Evolutionary conservation across 2,329 filamentous ascomycete species (phyloP).

Genomic region (Davidsoniella eucalypti): DNA sequence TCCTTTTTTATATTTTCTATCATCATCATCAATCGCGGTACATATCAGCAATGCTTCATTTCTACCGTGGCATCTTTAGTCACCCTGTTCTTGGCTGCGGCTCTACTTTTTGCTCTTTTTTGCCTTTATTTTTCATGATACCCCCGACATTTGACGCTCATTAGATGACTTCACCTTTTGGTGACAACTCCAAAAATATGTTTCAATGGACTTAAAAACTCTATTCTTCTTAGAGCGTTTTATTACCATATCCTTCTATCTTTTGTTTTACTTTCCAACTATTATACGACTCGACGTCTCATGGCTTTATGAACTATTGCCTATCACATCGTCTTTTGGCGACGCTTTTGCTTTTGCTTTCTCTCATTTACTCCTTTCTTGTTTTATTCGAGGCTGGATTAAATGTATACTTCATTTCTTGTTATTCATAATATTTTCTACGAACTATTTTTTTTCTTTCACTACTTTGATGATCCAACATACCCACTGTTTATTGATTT

Average conservation of each 20-base stretch:
- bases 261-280: slow-evolving; percentile 3
- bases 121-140: slow-evolving; percentile 15
- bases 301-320: background rate
- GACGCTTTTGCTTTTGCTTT: background rate
- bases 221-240: background rate
- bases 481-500: no score
- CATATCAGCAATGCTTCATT: no score
- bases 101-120: slow-evolving; percentile 1
- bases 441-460: background rate
- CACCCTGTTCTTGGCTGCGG: background rate
- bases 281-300: slow-evolving; percentile 8
- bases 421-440: background rate
- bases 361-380: background rate
- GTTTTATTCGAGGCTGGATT: background rate
- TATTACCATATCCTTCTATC: background rate
- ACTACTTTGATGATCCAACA: background rate
- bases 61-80: no score
- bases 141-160: slow-evolving; percentile 31
- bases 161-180: slow-evolving; percentile 19
- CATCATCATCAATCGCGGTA: no score
- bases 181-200: background rate
- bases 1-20: background rate
- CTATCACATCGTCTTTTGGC: slow-evolving; percentile 4
- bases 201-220: background rate
- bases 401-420: background rate